Evolutionary conservation across 768 basidiomycete genomes (phyloP).

Genomic region (Kwoniella europaea): DNA sequence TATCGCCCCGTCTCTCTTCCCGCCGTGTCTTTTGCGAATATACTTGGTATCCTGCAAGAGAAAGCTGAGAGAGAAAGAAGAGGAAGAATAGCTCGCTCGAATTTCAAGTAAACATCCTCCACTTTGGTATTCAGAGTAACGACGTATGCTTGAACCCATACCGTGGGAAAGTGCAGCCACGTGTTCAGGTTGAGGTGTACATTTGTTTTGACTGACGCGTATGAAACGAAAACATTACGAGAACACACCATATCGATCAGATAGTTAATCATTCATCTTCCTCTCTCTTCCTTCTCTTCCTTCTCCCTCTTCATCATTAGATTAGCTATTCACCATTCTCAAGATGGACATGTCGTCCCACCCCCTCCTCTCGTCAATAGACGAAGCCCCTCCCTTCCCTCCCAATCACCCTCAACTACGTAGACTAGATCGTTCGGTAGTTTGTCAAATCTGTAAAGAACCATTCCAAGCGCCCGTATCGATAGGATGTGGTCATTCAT

Average conservation of each 20-base stretch:
- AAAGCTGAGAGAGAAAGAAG: neutral
- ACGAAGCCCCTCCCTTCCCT: conserved; percentile 75
- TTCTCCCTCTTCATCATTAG: conserved; percentile 3
- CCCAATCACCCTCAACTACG: conserved; percentile 66
- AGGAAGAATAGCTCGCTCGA: neutral
- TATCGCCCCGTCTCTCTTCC: neutral
- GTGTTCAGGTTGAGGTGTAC: neutral
- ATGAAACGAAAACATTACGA: conserved; percentile 22
- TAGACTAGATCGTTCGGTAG: conserved; percentile 68
- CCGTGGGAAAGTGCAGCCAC: conserved; percentile 5
- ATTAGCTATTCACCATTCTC: neutral
- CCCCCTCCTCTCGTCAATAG: conserved; percentile 39
- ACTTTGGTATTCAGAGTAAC: conserved; percentile 2
- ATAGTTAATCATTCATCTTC: neutral
- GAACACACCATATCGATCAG: neutral
- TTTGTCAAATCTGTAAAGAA: conserved; percentile 79
- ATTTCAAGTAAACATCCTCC: conserved; percentile 27
- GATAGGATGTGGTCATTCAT: conserved; percentile 77
- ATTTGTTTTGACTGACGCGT: conserved; percentile 12
- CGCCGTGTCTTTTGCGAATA: too few species aligned
- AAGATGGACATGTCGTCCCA: conserved; percentile 33
- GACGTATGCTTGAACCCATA: conserved; percentile 6
- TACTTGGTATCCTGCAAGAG: neutral
- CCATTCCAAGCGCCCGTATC: conserved; percentile 74
- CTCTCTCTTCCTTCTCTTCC: conserved; percentile 5